phyloP scores from a whole-genome alignment of 2,329 filamentous ascomycete genomes.

The Penicillium sclerotiorum region DNA sequence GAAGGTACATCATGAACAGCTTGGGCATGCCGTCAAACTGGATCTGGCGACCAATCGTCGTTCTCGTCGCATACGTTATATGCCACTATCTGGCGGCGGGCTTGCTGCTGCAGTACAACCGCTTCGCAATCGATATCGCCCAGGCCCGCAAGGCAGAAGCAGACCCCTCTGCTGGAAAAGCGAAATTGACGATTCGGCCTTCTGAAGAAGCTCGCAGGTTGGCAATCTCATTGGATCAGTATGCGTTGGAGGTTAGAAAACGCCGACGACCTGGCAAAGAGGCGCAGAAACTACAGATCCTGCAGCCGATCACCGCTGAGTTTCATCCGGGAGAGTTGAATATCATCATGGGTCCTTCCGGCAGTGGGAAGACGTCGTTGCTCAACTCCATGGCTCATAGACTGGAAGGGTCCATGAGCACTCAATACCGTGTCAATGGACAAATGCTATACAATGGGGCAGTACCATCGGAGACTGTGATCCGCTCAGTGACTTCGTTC shows the following conservation, averaged over 20 bases:
- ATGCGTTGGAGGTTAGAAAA: conserved; percentile 67
- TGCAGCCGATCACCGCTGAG: conserved; percentile 66
- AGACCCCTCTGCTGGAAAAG: conserved; percentile 70
- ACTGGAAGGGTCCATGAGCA: conserved; percentile 63
- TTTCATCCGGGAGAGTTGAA: conserved; percentile 72
- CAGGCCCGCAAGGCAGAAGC: conserved; percentile 60
- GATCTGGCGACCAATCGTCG: conserved; percentile 67
- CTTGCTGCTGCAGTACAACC: conserved; percentile 64
- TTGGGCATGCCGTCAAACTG: conserved; percentile 70
- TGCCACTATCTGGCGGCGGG: conserved; percentile 65
- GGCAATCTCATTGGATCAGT: conserved; percentile 65
- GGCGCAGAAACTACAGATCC: conserved; percentile 51
- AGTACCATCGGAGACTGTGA: conserved; percentile 66
- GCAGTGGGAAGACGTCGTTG: conserved; percentile 74
- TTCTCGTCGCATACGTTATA: conserved; percentile 63
- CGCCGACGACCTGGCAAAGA: conserved; percentile 54
- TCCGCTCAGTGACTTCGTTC: conserved; percentile 73
- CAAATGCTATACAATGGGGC: conserved; percentile 71
- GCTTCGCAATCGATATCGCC: conserved; percentile 70
- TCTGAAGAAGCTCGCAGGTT: conserved; percentile 61
- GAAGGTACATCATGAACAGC: conserved; percentile 68
- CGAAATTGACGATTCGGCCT: conserved; percentile 63
- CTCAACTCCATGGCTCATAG: conserved; percentile 73
- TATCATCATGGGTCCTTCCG: conserved; percentile 79
- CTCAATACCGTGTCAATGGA: conserved; percentile 64